A percentile compares a stretch with the other conserved stretches of the same genome.
These are phyloP conservation scores for Serendipita sp. DNA, from an alignment of 768 basidiomycete species.

Conservation along the genomic window DNA sequence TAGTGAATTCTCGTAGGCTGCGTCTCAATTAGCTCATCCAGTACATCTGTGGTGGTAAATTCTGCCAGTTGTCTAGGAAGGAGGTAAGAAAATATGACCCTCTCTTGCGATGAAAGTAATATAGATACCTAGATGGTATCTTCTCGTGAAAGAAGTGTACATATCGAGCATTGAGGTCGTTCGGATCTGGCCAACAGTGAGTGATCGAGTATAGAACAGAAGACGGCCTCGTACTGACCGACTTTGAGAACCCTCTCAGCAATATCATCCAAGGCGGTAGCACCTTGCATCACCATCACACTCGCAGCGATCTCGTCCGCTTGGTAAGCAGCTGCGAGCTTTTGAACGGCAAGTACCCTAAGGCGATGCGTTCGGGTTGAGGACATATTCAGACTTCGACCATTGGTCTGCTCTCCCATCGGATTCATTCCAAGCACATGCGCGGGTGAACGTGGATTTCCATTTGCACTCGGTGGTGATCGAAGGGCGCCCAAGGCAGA, in stretches of 20 bases:
- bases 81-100: conserved; percentile 13
- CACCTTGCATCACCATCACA: conserved; percentile 92
- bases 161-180: conserved; percentile 66
- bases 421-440: conserved; percentile 51
- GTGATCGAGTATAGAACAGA: neutral
- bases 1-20: conserved; percentile 71
- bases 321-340: conserved; percentile 72
- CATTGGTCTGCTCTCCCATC: conserved; percentile 31
- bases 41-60: conserved; percentile 58
- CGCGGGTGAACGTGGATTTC: conserved; percentile 42
- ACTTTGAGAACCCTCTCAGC: conserved; percentile 70
- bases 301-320: conserved; percentile 83
- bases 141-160: conserved; percentile 93
- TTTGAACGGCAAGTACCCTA: conserved; percentile 69
- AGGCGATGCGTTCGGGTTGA: conserved; percentile 70
- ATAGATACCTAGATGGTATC: conserved; percentile 70
- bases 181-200: conserved; percentile 38
- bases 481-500: conserved; percentile 57
- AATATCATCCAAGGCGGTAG: conserved; percentile 84
- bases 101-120: conserved; percentile 11
- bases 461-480: conserved; percentile 17
- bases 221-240: conserved; percentile 25
- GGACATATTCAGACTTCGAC: conserved; percentile 69
- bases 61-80: conserved; percentile 61
- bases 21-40: conserved; percentile 62